Evolutionary conservation across 2,329 filamentous ascomycete species (phyloP).

Genomic region (Phaeosphaeriaceae sp.): DNA sequence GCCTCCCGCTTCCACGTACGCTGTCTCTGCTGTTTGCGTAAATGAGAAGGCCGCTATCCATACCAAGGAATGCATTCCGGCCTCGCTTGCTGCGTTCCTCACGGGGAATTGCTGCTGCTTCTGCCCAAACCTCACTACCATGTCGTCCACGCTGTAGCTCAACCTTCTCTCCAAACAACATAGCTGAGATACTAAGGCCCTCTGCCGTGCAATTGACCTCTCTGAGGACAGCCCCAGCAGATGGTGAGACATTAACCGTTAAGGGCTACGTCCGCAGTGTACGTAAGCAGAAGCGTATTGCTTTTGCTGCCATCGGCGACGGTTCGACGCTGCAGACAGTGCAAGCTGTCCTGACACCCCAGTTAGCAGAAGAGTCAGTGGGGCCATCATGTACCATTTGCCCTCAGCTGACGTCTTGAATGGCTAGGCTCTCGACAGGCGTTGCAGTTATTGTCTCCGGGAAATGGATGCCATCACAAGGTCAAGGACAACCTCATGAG

Average conservation of each 20-base stretch:
- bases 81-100: slow-evolving; percentile 24
- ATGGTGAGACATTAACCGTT: slow-evolving; percentile 53
- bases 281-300: slow-evolving; percentile 80
- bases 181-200: slow-evolving; percentile 60
- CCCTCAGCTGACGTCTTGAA: slow-evolving; percentile 20
- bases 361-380: slow-evolving; percentile 74
- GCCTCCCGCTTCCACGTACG: slow-evolving; percentile 21
- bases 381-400: neutral
- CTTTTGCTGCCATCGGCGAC: slow-evolving; percentile 86
- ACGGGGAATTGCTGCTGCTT: slow-evolving; percentile 22
- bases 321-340: slow-evolving; percentile 80
- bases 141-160: slow-evolving; percentile 38
- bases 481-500: slow-evolving; percentile 76
- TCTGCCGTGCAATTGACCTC: slow-evolving; percentile 47
- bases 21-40: slow-evolving; percentile 23
- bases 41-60: slow-evolving; percentile 36
- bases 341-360: slow-evolving; percentile 79
- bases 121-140: slow-evolving; percentile 19
- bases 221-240: slow-evolving; percentile 55
- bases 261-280: slow-evolving; percentile 85
- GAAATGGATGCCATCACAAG: slow-evolving; percentile 74
- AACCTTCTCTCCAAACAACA: slow-evolving; percentile 39
- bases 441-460: slow-evolving; percentile 79
- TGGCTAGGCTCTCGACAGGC: slow-evolving; percentile 76
- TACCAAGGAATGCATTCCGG: slow-evolving; percentile 30